Evolutionary conservation across 768 basidiomycete genomes (phyloP).

Genomic region (Tylopilus balloui): DNA sequence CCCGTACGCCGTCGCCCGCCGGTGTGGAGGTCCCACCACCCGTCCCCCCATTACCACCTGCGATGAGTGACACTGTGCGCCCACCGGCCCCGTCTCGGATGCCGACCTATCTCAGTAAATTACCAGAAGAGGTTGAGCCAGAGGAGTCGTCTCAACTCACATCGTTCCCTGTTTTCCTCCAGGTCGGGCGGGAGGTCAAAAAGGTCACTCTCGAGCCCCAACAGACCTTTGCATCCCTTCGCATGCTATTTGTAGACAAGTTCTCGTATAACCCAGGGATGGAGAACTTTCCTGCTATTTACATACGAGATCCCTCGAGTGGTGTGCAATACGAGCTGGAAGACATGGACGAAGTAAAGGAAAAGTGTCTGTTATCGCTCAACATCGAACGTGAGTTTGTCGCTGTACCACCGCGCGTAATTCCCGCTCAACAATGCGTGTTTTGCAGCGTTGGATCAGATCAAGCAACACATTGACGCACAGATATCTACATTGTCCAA

Average conservation of each 20-base stretch:
- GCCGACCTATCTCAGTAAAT: slow-evolving; percentile 11
- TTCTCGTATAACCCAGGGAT: slow-evolving; percentile 92
- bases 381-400: slow-evolving; percentile 89
- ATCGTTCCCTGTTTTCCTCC: slow-evolving; percentile 74
- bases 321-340: slow-evolving; percentile 96
- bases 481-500: slow-evolving; percentile 82
- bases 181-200: slow-evolving; percentile 87
- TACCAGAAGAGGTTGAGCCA: slow-evolving; percentile 18
- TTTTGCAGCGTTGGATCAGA: slow-evolving; percentile 85
- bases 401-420: background rate
- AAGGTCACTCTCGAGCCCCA: slow-evolving; percentile 70
- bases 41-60: slow-evolving; percentile 49
- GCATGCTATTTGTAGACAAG: slow-evolving; percentile 89
- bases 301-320: slow-evolving; percentile 87
- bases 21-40: slow-evolving; percentile 26
- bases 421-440: slow-evolving; percentile 3
- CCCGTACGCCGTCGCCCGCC: slow-evolving; percentile 36
- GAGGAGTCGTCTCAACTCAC: slow-evolving; percentile 15
- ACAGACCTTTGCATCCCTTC: slow-evolving; percentile 66
- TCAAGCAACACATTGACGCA: slow-evolving; percentile 94
- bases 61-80: slow-evolving; percentile 37
- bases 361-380: slow-evolving; percentile 81
- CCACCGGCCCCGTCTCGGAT: slow-evolving; percentile 1
- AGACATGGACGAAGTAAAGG: slow-evolving; percentile 87
- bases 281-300: slow-evolving; percentile 93